Evolutionary conservation across 2,329 filamentous ascomycete genomes (phyloP).

Genomic region (Zymoseptoria tritici): DNA sequence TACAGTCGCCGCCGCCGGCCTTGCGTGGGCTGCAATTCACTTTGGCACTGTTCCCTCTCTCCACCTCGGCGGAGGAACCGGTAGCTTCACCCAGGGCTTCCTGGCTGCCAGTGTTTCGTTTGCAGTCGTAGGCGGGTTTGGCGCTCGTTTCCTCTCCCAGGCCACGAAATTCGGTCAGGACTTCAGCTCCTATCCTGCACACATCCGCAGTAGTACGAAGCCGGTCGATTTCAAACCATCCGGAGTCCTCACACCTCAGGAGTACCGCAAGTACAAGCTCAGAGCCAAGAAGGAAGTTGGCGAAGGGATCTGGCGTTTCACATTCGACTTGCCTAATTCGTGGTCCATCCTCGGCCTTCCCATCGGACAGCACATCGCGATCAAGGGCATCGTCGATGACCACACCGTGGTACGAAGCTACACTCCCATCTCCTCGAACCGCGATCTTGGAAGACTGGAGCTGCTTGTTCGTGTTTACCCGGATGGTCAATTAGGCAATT

Average conservation of each 20-base stretch:
- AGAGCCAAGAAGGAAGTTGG: slow-evolving; percentile 13
- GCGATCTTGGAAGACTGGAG: slow-evolving; percentile 40
- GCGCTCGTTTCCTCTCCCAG: slow-evolving; percentile 10
- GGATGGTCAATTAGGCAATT: slow-evolving; percentile 39
- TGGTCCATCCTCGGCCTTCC: slow-evolving; percentile 28
- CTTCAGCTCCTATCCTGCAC: slow-evolving; percentile 25
- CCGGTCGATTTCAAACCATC: slow-evolving; percentile 20
- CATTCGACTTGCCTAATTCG: slow-evolving; percentile 21
- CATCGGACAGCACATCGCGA: slow-evolving; percentile 31
- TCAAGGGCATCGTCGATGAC: slow-evolving; percentile 21
- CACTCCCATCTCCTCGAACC: slow-evolving; percentile 27
- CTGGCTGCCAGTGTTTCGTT: slow-evolving; percentile 27
- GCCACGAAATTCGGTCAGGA: slow-evolving; percentile 10
- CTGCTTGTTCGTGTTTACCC: slow-evolving; percentile 48
- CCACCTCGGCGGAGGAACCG: neutral
- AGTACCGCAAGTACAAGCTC: slow-evolving; percentile 44
- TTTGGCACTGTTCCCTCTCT: neutral
- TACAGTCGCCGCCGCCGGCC: slow-evolving; percentile 7
- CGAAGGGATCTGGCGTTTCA: slow-evolving; percentile 20
- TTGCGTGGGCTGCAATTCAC: slow-evolving; percentile 8
- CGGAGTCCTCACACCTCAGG: slow-evolving; percentile 46
- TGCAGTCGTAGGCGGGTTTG: slow-evolving; percentile 7
- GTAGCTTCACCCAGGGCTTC: slow-evolving; percentile 34
- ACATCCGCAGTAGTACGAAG: slow-evolving; percentile 28
- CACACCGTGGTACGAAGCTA: slow-evolving; percentile 17